Conservation (phyloP, 2,329 filamentous ascomycete genomes). For the Verticillium alfalfae region DNA sequence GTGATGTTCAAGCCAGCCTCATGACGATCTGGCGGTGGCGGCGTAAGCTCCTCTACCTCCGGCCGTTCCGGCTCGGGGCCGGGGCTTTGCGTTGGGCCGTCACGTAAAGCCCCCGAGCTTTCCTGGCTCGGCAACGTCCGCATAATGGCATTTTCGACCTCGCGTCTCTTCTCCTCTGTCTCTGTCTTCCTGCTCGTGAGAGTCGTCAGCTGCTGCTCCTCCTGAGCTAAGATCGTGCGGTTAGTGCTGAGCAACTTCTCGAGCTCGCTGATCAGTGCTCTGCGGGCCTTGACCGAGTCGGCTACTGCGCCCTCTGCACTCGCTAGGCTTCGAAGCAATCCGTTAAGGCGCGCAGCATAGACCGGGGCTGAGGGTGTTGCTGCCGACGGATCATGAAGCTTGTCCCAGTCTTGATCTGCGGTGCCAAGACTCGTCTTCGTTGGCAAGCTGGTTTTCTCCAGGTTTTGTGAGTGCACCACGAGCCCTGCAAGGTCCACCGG, state of each 20-base stretch:
- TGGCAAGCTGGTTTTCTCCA: constrained; percentile 67
- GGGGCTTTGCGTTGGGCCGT: constrained; percentile 38
- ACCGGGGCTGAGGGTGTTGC: constrained; percentile 77
- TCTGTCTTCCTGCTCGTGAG: constrained; percentile 62
- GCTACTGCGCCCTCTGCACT: constrained; percentile 84
- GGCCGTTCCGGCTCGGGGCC: constrained; percentile 64
- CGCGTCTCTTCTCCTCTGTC: constrained; percentile 77
- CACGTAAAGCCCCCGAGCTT: constrained; percentile 40
- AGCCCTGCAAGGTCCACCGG: constrained; percentile 74
- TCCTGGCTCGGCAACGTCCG: constrained; percentile 63
- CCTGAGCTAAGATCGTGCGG: constrained; percentile 60
- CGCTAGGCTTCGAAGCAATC: constrained; percentile 82
- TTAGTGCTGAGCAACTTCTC: constrained; percentile 78
- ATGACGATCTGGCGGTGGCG: constrained; percentile 54
- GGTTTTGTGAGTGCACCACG: constrained; percentile 65
- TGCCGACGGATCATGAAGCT: constrained; percentile 67
- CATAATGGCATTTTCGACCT: constrained; percentile 90
- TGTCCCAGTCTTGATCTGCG: constrained; percentile 78
- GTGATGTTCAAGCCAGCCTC: constrained; percentile 16
- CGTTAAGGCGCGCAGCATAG: constrained; percentile 82
- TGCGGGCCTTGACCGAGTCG: constrained; percentile 82
- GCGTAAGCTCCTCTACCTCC: constrained; percentile 80
- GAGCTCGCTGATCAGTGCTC: constrained; percentile 69
- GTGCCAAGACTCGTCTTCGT: constrained; percentile 62
- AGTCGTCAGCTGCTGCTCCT: constrained; percentile 61